Percentiles rank a stretch among this genome's conserved stretches.
Conservation (phyloP, 106 monocot species). For the Acorus calamus region DNA sequence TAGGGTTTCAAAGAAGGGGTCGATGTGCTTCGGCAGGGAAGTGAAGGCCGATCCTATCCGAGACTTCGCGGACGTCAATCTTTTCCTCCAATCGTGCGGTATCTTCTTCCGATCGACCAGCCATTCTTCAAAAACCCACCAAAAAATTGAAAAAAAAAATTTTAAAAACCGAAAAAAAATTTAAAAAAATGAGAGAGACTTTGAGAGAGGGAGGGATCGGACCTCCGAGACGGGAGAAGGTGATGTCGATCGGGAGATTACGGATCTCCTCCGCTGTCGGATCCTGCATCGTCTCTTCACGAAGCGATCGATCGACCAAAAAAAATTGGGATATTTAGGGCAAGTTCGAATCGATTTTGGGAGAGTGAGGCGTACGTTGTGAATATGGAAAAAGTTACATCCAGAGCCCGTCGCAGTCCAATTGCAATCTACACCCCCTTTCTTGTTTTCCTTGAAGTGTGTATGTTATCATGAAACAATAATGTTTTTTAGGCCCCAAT, state of each 20-base stretch:
- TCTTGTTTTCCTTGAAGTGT: too few relatives aligned
- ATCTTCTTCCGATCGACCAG: conserved; percentile 90
- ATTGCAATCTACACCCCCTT: too few relatives aligned
- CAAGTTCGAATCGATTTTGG: too few relatives aligned
- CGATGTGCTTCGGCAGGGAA: conserved; percentile 55
- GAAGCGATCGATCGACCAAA: too few relatives aligned
- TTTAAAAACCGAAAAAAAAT: not conserved
- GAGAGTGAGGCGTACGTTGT: too few relatives aligned
- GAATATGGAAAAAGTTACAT: too few relatives aligned
- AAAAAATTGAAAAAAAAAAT: not conserved
- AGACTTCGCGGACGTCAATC: conserved; percentile 33
- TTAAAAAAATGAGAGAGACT: not conserved
- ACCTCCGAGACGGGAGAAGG: conserved; percentile 91
- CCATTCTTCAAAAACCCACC: conserved; percentile 53
- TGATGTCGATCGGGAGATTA: conserved; percentile 91
- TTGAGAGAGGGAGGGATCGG: not conserved
- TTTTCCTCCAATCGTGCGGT: conserved; percentile 85
- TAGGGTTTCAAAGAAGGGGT: conserved; percentile 62
- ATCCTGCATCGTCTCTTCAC: conserved; percentile 38
- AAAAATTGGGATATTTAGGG: too few relatives aligned
- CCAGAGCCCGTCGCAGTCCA: too few relatives aligned
- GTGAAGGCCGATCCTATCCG: conserved; percentile 48
- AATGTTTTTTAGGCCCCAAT: too few relatives aligned
- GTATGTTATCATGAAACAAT: too few relatives aligned
- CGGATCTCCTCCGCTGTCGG: conserved; percentile 36